Percentiles rank a stretch among this genome's conserved stretches.
phyloP scores from a whole-genome alignment of 2,329 filamentous ascomycete species.

The Tolypocladium tropicale region DNA sequence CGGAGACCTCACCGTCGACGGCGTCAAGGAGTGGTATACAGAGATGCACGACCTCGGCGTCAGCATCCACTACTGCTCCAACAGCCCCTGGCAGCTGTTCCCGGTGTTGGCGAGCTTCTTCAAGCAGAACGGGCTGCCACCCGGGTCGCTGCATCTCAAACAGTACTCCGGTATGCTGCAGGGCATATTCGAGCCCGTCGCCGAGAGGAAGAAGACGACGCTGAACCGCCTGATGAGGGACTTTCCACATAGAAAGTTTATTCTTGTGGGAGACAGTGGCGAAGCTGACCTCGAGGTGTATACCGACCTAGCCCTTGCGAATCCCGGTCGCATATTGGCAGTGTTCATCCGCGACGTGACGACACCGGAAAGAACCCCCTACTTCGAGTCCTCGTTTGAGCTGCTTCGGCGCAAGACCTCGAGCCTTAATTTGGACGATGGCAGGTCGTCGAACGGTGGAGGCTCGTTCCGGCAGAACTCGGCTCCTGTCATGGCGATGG shows the following conservation, averaged over 20 bases:
- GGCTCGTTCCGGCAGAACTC: constrained; percentile 16
- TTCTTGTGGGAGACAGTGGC: constrained; percentile 89
- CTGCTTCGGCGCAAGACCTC: constrained; percentile 14
- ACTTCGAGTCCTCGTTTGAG: constrained; percentile 58
- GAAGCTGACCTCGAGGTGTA: constrained; percentile 97
- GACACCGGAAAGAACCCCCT: constrained; percentile 58
- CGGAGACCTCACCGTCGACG: constrained; percentile 69
- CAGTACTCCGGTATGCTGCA: constrained; percentile 96
- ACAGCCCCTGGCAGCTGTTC: constrained; percentile 96
- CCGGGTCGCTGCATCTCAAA: constrained; percentile 88
- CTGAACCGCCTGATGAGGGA: constrained; percentile 78
- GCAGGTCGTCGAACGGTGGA: constrained; percentile 2
- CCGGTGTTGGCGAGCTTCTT: constrained; percentile 84
- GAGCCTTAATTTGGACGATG: constrained; percentile 15
- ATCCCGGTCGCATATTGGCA: constrained; percentile 73
- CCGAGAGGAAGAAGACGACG: constrained; percentile 84
- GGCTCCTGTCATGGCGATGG: constrained; percentile 6
- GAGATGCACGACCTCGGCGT: constrained; percentile 71
- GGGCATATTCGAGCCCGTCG: constrained; percentile 94
- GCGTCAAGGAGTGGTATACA: constrained; percentile 84
- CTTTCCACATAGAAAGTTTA: constrained; percentile 81
- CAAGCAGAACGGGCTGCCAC: constrained; percentile 66
- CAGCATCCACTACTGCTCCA: constrained; percentile 94
- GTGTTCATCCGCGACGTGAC: constrained; percentile 96
- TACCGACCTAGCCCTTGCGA: constrained; percentile 77